Base-by-base conservation (phyloP, 2,329 filamentous ascomycete species). In the Pleurostoma richardsiae region DNA sequence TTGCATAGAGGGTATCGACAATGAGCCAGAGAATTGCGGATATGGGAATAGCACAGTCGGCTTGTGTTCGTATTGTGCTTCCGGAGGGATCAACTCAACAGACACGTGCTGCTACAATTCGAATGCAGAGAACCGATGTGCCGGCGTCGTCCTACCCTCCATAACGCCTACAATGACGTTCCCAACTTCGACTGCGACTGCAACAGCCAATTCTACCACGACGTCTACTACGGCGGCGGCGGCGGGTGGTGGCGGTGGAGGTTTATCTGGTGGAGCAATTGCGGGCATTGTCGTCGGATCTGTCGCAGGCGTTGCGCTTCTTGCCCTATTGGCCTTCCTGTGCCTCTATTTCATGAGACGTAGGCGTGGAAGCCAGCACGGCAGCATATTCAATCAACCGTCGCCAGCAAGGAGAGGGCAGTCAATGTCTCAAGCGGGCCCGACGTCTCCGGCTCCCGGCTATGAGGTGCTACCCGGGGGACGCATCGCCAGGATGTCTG, bases 401-500 rank as follows among this genome's bases (percentile, higher is more conserved):
- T 86, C 88, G 2, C 91, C 88, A 1, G 73, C 77, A n/a, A 70
- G 81, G 48, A 74, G 71, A 55, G 74, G 72, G 1, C 67, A 69
- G 0, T 54, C 64, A 6, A 68, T 72, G 55, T 54, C 66, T 6
- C 73, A 75, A 52, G 55, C 58, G 31, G 61, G 60, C 45, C 55
- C 56, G 38, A 54, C 40, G 51, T 40, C 43, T 43, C 59, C 67
- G 2, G 68, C 73, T 3, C 69, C 73, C 54, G 84, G 81, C 39
- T 87, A 88, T 53, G 86, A 90, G 56, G 79, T 90, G 11, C 76
- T 95, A 8, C 88, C 90, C 5, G 91, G 90, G 40, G 90, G 90
- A 30, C 85, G 94, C 51, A 94, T 99, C 49, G 89, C 94, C 38
- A 85, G 94, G 47, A 97, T 99, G 94, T 91, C 92, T 38, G 94